A percentile compares a stretch with the other conserved stretches of the same genome.
Conservation (phyloP, 257 asterid genomes). For the Cruciata laevipes region DNA sequence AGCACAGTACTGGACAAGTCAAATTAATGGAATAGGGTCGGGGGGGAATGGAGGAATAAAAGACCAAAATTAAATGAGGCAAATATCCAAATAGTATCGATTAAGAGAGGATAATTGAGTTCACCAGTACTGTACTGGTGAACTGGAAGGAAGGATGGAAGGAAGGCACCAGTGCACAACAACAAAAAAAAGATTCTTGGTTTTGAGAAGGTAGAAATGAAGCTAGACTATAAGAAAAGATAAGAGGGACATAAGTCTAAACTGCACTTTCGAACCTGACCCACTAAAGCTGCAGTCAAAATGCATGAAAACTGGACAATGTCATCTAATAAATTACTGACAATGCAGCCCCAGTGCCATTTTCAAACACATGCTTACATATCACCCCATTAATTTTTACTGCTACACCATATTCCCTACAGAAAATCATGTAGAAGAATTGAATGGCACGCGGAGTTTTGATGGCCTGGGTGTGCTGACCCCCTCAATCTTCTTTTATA, state of each 20-base stretch:
- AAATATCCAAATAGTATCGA: too few species aligned
- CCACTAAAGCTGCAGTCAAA: neutral
- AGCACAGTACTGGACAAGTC: too few species aligned
- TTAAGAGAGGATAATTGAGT: neutral
- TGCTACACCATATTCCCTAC: neutral
- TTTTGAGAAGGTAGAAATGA: neutral
- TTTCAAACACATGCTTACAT: neutral
- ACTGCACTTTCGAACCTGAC: neutral
- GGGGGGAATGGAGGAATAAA: too few species aligned
- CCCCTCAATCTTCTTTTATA: too few species aligned
- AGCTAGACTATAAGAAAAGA: neutral
- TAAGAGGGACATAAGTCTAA: neutral
- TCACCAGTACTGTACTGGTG: too few species aligned
- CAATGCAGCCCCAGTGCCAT: neutral
- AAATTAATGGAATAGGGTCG: too few species aligned
- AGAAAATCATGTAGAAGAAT: neutral
- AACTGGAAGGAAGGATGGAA: too few species aligned
- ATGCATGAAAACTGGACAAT: neutral
- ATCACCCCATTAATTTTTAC: neutral
- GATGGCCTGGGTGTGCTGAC: too few species aligned
- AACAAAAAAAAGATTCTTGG: neutral
- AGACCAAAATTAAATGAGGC: too few species aligned
- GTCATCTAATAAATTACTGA: neutral
- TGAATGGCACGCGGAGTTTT: neutral
- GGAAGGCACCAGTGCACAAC: neutral